Base-by-base conservation (phyloP, 257 asterid genomes). In the Schizonepeta tenuifolia region DNA sequence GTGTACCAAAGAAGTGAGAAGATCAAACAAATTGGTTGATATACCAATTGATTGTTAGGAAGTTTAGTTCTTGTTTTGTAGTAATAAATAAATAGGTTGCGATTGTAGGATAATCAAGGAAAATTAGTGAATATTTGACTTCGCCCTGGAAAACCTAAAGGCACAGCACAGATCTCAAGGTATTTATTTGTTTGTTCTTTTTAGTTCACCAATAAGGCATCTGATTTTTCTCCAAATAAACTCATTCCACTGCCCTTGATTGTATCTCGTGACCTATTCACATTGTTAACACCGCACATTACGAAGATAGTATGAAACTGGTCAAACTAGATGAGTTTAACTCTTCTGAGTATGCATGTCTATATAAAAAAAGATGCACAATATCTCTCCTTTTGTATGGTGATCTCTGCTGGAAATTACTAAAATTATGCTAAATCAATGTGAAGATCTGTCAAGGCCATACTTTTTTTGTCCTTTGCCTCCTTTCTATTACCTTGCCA, bases 301-400 rank as follows among this genome's bases (percentile, higher is more conserved):
- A 60, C 26, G 58, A 65, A 36, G 46, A 56, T 54, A 61, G 69
- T 71, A 20, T 56, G 61, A 65, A 70, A 35, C 40, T 33, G 55
- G 62, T 43, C 69, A 71, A 54, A 49, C 31, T 14, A 26, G 65
- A 53, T 15, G 33, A 53, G 49, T 56, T 62, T 43, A 7, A 55
- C 64, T 59, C 14, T 76, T 73, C 46, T 58, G 40, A 11, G 70
- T 40, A 15, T 69, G 76, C 75, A 73, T 9, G 11, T 17, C 9
- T 50, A 2, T 12, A 11, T 26, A 41, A 54, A 8, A 38, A 35
- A 69, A 69, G n/a, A 40, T 69, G 74, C 51, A 13, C 44, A 62
- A 24, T 41, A 21, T 61, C 44, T 53, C 50, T 63, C 21, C 35
- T 65, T 65, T 49, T 69, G 65, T 65, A 51, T 51, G 28, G 56